Evolutionary conservation across 2,329 filamentous ascomycete genomes (phyloP).

Genomic region (Clarireedia homoeocarpa): DNA sequence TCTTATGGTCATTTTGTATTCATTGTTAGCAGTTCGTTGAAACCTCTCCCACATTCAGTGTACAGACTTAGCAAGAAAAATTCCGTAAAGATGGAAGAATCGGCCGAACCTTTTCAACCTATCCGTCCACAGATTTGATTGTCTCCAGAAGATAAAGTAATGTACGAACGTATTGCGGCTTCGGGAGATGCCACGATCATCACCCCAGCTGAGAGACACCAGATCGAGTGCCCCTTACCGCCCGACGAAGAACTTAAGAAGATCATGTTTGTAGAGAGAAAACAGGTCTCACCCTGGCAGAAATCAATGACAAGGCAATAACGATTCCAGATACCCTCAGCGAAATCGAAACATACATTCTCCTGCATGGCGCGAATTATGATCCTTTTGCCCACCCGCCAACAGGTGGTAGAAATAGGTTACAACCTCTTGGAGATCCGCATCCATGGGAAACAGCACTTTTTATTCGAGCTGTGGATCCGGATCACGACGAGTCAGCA

Average conservation of each 20-base stretch:
- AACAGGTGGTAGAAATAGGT: background rate
- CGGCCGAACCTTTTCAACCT: too few species aligned
- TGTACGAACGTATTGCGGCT: background rate
- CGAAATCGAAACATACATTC: background rate
- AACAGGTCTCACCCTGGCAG: background rate
- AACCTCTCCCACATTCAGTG: too few species aligned
- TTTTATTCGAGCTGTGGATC: background rate
- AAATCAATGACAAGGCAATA: constrained; percentile 2
- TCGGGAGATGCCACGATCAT: background rate
- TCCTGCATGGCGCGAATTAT: background rate
- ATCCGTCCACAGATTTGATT: background rate
- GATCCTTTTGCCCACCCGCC: background rate
- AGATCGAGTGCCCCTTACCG: background rate
- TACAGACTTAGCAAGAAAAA: too few species aligned
- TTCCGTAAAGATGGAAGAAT: too few species aligned
- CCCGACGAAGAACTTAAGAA: constrained; percentile 8
- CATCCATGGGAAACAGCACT: background rate
- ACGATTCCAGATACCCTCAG: background rate
- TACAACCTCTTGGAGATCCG: background rate
- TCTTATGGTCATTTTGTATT: too few species aligned
- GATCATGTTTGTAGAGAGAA: background rate
- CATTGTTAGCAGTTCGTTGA: too few species aligned
- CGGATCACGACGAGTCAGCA: background rate
- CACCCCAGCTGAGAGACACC: background rate
- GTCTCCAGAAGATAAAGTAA: background rate